Base-by-base conservation (phyloP, 768 basidiomycete species). In the Mycena albidolilacea region DNA sequence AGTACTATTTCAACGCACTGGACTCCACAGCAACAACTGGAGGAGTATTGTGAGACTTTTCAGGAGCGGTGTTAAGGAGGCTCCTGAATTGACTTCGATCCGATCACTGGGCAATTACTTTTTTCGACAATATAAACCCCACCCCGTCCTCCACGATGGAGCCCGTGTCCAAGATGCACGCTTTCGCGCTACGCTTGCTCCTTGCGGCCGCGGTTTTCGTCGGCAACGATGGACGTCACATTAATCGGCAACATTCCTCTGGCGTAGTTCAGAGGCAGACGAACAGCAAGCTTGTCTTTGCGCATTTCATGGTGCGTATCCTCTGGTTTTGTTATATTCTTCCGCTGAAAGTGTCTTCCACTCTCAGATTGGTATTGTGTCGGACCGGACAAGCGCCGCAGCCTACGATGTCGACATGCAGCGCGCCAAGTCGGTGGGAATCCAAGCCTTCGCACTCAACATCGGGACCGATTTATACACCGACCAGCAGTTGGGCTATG, bases 401-500 rank as follows among this genome's bases (percentile, higher is more conserved):
- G 76, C 59, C 23, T 78, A 60, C 39, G 76, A 78, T 52, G 58
- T 21, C 43, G 77, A 78, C 61, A 78, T 77, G 76, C 39, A 57
- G 21, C 73, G 72, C 48, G 77, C 77, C n/a, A 77, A 75, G 55
- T 71, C 71, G 5, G n/a, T 68, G 39, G 77, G 76, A 19, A 77
- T 78, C 50, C 85, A 87, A 63, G 87, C 82, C 7, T 87, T 88
- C 70, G 85, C 86, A 4, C 78, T 87, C 41, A 87, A 88, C 78
- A 78, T 87, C 63, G 86, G 86, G 41, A 79, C 77, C 37, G 85
- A 87, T 74, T 61, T 77, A 7, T 87, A 84, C 79, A 83, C 84
- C 57, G 79, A 80, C 41, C 73, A 64, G 12, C 82, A 82, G 50
- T 79, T 84, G 17, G 77, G 75, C 17, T 81, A 84, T 44, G 85